Percentiles rank a stretch among this genome's conserved stretches.
phyloP scores from a whole-genome alignment of 345 rosid genomes.

The Acer negundo region DNA sequence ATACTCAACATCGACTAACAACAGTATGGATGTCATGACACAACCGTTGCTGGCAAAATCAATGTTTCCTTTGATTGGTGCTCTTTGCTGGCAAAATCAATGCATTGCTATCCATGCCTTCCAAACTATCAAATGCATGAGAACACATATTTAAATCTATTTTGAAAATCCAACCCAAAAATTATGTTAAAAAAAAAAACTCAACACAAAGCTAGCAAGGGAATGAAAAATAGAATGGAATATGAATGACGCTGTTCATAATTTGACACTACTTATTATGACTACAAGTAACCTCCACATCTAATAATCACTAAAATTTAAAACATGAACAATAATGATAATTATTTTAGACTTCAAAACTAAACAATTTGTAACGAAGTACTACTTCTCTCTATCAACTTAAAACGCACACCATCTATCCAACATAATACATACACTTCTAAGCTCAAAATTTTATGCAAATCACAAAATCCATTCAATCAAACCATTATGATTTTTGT shows the following conservation, averaged over 20 bases:
- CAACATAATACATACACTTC: not conserved
- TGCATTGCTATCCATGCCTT: slow-evolving; percentile 53
- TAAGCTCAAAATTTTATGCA: not conserved
- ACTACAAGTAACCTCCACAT: not conserved
- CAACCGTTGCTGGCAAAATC: too few relatives aligned
- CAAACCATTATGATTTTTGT: not conserved
- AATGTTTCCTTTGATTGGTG: slow-evolving; percentile 39
- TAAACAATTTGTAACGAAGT: not conserved
- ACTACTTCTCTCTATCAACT: not conserved
- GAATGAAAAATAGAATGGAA: not conserved
- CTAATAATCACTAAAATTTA: too few relatives aligned
- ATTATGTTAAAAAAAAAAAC: not conserved
- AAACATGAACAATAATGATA: not conserved
- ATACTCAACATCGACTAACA: too few relatives aligned
- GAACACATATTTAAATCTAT: not conserved
- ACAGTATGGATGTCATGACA: too few relatives aligned
- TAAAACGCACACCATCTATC: not conserved
- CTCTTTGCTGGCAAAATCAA: slow-evolving; percentile 52
- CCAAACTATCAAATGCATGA: slow-evolving; percentile 29
- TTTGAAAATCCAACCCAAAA: not conserved
- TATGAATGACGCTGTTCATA: not conserved
- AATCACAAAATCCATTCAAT: not conserved
- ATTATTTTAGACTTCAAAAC: not conserved
- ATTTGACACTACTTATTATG: not conserved
- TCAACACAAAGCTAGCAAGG: not conserved